Base-by-base conservation (phyloP, 108 stramenopile species). In the Cyclotella kingstonii region DNA sequence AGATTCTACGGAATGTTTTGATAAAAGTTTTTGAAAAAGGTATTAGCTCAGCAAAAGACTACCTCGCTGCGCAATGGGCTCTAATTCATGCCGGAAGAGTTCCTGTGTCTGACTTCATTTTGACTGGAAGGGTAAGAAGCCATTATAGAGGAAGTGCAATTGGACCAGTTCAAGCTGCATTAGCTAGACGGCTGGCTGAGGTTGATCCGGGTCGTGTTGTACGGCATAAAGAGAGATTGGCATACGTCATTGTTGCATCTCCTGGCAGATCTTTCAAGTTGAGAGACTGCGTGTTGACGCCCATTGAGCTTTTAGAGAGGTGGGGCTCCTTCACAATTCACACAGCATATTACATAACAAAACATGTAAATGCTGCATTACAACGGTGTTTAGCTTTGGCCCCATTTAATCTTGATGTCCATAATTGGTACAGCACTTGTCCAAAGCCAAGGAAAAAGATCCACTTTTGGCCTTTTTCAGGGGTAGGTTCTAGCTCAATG, bases 171-270 rank as follows among this genome's bases (percentile, higher is more conserved):
- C 89, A 94, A 60, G 93, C 93, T 15, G 84, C 81, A 23, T 78
- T 93, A 5, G 85, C 89, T 12, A 80, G 84, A 22, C 62, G 92
- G 58, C 65, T 94, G 35, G 80, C 79, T 58, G 87, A 87, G 43
- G 71, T 86, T 14, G 89, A 90, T 61, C 93, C 93, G 11, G 88
- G 87, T 30, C 62, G 82, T 26, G 72, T 82, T 14, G 61, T 94
- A 30, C 81, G 85, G 5, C 81, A 86, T 70, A 94, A 91, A 62
- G 81, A 91, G 60, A 66, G 93, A 29, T 27, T 91, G 25, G 70
- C 88, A 5, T 94, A 89, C 61, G 90, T 94, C 10, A 94, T 94
- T 54, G 88, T 91, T 34, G 93, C 89, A 21, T 79, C 83, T 21
- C 89, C 89, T 21, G 90, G 93, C 1, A 45, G 55, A 42, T 72